Percentiles rank a stretch among this genome's conserved stretches.
Conservation (phyloP, 163 green algal genomes). For the Coccomyxa subellipsoidea region DNA sequence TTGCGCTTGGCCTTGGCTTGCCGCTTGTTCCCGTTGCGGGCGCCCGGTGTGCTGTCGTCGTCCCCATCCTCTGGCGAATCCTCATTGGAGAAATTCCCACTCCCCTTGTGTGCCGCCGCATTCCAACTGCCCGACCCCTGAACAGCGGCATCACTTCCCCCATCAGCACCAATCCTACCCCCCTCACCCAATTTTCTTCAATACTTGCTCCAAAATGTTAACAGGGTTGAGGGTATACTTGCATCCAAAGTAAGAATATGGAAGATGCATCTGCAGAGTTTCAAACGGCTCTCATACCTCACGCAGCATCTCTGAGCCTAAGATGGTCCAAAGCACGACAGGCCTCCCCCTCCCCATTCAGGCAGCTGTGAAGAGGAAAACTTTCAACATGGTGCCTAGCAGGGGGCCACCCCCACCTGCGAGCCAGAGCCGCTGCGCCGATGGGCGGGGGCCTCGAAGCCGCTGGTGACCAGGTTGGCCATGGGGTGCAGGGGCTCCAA, state of each 20-base stretch:
- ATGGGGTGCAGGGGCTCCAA: background rate
- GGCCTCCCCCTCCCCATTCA: no score
- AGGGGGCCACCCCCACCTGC: background rate
- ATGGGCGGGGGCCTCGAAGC: background rate
- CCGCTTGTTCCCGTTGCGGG: background rate
- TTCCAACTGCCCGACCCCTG: background rate
- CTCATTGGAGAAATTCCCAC: background rate
- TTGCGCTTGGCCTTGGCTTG: slow-evolving; percentile 25
- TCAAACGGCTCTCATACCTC: background rate
- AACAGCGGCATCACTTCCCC: background rate
- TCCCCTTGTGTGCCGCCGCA: background rate
- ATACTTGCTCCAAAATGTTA: no score
- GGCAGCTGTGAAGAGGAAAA: no score
- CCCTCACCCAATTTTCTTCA: no score
- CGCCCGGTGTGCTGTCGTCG: background rate
- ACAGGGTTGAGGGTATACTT: background rate
- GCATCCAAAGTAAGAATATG: background rate
- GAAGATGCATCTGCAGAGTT: background rate
- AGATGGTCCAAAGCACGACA: background rate
- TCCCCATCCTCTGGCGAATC: background rate
- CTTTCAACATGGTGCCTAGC: background rate
- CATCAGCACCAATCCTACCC: no score
- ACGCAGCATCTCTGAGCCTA: background rate
- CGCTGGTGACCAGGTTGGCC: background rate
- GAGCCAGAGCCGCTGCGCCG: background rate